phyloP scores from a whole-genome alignment of 495 filamentous ascomycete genomes.

The Aspergillus sparsus region DNA sequence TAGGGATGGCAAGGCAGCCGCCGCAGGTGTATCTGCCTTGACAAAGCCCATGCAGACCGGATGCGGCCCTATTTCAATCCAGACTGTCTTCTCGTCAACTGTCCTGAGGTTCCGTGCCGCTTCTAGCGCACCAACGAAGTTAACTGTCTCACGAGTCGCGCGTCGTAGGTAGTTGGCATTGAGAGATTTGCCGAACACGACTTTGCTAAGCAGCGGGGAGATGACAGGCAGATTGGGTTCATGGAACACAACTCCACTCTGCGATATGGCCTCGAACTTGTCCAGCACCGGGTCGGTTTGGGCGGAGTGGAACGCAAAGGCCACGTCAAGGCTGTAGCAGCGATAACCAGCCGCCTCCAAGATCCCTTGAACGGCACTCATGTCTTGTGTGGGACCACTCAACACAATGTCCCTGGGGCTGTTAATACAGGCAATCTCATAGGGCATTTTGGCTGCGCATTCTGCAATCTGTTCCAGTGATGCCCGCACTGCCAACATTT shows the following conservation, averaged over 20 bases:
- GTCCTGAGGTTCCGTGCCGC: slow-evolving; percentile 20
- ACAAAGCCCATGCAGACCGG: slow-evolving; percentile 35
- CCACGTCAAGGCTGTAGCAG: slow-evolving; percentile 44
- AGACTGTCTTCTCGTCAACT: slow-evolving; percentile 29
- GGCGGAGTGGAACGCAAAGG: slow-evolving; percentile 57
- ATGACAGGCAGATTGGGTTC: slow-evolving; percentile 30
- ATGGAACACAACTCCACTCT: slow-evolving; percentile 38
- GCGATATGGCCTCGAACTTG: slow-evolving; percentile 38
- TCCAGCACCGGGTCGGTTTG: slow-evolving; percentile 55
- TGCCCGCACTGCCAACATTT: slow-evolving; percentile 61
- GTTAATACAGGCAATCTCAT: slow-evolving; percentile 62
- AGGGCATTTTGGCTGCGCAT: slow-evolving; percentile 20
- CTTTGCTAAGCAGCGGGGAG: slow-evolving; percentile 31
- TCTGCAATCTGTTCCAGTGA: slow-evolving; percentile 18
- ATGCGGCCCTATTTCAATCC: slow-evolving; percentile 44
- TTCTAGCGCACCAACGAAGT: slow-evolving; percentile 30
- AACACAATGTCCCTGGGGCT: slow-evolving; percentile 62
- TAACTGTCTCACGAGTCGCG: slow-evolving; percentile 30
- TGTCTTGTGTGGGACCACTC: slow-evolving; percentile 49
- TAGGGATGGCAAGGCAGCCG: slow-evolving; percentile 46
- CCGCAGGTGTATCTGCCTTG: slow-evolving; percentile 21
- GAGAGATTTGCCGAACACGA: slow-evolving; percentile 25
- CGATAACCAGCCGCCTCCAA: slow-evolving; percentile 23
- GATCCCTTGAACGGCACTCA: slow-evolving; percentile 17
- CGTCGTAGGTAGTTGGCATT: slow-evolving; percentile 30